Conservation (phyloP, 1,284 basidiomycete genomes). For the Malassezia japonica region DNA sequence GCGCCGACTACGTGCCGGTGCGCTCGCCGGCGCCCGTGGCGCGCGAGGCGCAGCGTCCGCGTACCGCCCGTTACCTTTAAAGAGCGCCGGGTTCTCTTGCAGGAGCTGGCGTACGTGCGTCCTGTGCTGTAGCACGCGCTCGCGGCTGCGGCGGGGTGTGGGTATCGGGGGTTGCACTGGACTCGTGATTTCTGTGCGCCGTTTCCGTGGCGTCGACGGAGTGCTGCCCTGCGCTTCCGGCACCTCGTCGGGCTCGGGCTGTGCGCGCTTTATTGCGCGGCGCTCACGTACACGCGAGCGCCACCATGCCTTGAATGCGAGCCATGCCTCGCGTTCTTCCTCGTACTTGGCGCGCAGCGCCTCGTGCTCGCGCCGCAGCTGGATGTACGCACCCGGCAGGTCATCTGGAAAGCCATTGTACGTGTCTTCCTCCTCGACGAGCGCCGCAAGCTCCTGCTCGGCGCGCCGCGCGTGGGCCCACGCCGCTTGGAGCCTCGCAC, state of each 20-base stretch:
- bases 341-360: conserved; percentile 7
- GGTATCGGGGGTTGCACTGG: background rate
- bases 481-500: background rate
- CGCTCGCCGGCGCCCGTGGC: background rate
- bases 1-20: background rate
- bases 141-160: background rate
- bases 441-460: background rate
- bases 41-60: background rate
- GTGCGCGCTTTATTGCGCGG: background rate
- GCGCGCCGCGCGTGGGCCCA: conserved; percentile 1
- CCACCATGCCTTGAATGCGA: conserved; percentile 17
- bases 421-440: background rate
- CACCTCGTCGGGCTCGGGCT: no score
- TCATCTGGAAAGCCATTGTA: background rate
- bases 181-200: background rate
- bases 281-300: background rate
- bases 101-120: conserved; percentile 5
- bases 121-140: conserved; percentile 5
- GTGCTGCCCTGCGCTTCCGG: no score
- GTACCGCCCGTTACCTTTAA: conserved; percentile 11
- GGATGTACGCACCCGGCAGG: conserved; percentile 1
- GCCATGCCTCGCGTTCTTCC: conserved; percentile 6
- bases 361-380: background rate
- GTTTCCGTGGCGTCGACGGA: background rate
- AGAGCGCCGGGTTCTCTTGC: conserved; percentile 2